Percentiles rank a stretch among this genome's conserved stretches.
phyloP scores from a whole-genome alignment of 1,139 yeast species.

The Debaryomyces udenii region DNA sequence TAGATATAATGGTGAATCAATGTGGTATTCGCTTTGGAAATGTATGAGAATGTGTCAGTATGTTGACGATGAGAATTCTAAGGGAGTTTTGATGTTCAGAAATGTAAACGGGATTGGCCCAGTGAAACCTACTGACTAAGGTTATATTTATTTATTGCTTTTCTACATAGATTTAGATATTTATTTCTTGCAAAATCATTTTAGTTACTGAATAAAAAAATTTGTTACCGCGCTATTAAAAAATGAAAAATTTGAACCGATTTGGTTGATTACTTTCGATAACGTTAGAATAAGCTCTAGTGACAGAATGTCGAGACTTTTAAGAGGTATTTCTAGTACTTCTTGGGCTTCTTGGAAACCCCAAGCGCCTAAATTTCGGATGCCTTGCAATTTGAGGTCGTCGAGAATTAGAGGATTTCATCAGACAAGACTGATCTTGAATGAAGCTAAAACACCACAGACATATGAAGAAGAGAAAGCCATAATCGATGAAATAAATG shows the following conservation, averaged over 20 bases:
- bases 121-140: conserved; percentile 33
- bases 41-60: conserved; percentile 75
- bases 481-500: conserved; percentile 60
- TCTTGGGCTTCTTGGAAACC: conserved; percentile 10
- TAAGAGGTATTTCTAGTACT: conserved; percentile 12
- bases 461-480: conserved; percentile 75
- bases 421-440: conserved; percentile 14
- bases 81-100: conserved; percentile 79
- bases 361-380: background rate
- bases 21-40: conserved; percentile 75
- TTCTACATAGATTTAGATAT: conserved; percentile 3
- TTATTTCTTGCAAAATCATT: conserved; percentile 5
- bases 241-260: conserved; percentile 2
- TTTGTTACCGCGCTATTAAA: conserved; percentile 5
- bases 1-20: conserved; percentile 65
- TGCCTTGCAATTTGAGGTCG: conserved; percentile 1
- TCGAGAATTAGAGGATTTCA: conserved; percentile 17
- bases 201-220: conserved; percentile 2
- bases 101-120: conserved; percentile 56
- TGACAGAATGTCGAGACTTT: conserved; percentile 15
- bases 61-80: conserved; percentile 68
- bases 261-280: background rate
- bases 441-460: conserved; percentile 29
- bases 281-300: background rate
- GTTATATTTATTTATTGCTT: background rate